Conservation (phyloP, 1,284 basidiomycete genomes). For the Testicularia cyperi region DNA sequence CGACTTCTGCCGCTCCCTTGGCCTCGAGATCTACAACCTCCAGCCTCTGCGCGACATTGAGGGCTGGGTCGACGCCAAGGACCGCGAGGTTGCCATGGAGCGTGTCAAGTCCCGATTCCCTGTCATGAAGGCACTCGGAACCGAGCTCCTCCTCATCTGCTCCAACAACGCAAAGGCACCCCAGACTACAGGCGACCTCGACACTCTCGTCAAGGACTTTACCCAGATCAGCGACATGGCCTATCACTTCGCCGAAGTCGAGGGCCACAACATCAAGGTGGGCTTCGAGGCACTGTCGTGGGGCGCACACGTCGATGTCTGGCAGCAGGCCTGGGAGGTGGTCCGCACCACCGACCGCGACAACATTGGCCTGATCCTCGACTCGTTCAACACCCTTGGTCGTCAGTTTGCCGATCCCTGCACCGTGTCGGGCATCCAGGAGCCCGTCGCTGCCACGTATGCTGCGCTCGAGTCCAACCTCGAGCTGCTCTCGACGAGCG, state of each 20-base stretch:
- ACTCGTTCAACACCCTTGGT: slow-evolving; percentile 61
- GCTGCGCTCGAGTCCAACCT: slow-evolving; percentile 41
- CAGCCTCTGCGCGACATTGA: slow-evolving; percentile 61
- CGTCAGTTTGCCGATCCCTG: slow-evolving; percentile 58
- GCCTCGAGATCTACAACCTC: slow-evolving; percentile 51
- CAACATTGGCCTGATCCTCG: slow-evolving; percentile 61
- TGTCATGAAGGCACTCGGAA: slow-evolving; percentile 32
- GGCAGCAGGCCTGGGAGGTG: slow-evolving; percentile 58
- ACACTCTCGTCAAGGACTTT: slow-evolving; percentile 8
- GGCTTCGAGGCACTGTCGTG: slow-evolving; percentile 53
- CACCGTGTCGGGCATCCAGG: slow-evolving; percentile 34
- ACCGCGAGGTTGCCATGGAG: slow-evolving; percentile 9
- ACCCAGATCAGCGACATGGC: slow-evolving; percentile 8
- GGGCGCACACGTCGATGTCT: slow-evolving; percentile 51
- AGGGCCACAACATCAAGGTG: not conserved
- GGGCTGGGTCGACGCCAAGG: slow-evolving; percentile 29
- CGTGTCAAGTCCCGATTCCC: slow-evolving; percentile 25
- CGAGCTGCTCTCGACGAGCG: slow-evolving; percentile 8
- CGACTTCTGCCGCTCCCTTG: slow-evolving; percentile 20
- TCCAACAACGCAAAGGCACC: slow-evolving; percentile 9
- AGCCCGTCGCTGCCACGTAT: slow-evolving; percentile 26
- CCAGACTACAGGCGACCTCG: slow-evolving; percentile 3
- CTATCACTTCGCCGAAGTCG: not conserved
- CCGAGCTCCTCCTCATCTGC: slow-evolving; percentile 19
- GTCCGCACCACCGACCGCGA: slow-evolving; percentile 48